A percentile compares a stretch with the other conserved stretches of the same genome.
phyloP scores from a whole-genome alignment of 2,329 filamentous ascomycete genomes.

The Clarireedia sp. region DNA sequence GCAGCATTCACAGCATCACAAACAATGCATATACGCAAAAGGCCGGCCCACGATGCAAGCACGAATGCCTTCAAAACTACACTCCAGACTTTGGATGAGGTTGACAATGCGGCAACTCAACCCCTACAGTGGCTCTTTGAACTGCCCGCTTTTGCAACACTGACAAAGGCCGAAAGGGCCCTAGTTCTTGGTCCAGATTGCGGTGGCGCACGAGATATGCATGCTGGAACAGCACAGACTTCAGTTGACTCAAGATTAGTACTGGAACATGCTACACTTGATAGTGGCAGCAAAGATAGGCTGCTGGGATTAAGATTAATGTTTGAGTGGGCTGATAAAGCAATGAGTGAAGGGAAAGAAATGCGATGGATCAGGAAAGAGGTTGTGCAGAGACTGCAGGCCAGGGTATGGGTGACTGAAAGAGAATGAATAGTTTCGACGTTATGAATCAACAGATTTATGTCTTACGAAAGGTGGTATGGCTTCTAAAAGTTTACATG shows the following conservation, averaged over 20 bases:
- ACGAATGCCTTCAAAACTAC: constrained; percentile 55
- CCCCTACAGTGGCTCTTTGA: constrained; percentile 59
- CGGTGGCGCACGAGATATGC: constrained; percentile 34
- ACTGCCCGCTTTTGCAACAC: constrained; percentile 43
- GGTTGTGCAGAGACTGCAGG: constrained; percentile 46
- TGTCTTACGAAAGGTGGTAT: constrained; percentile 6
- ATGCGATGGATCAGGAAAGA: constrained; percentile 48
- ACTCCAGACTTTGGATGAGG: constrained; percentile 54
- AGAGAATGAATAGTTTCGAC: constrained; percentile 4
- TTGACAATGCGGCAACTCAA: constrained; percentile 37
- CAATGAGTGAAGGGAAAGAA: constrained; percentile 33
- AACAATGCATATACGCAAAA: constrained; percentile 54
- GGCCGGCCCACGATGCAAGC: constrained; percentile 46
- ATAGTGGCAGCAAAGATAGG: constrained; percentile 44
- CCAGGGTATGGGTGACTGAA: constrained; percentile 38
- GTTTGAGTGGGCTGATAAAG: constrained; percentile 57
- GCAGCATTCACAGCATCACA: constrained; percentile 52
- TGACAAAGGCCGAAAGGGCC: constrained; percentile 50
- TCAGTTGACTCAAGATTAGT: constrained; percentile 55
- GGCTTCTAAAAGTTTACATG: neutral
- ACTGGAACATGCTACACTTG: constrained; percentile 41
- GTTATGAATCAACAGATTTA: neutral
- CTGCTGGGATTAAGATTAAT: constrained; percentile 55
- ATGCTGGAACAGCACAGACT: constrained; percentile 46
- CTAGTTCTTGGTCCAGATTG: constrained; percentile 40